A percentile compares a stretch with the other conserved stretches of the same genome.
These are phyloP conservation scores for Pneumocystis murina DNA, from an alignment of 1,139 yeast species.

Conservation along the genomic window DNA sequence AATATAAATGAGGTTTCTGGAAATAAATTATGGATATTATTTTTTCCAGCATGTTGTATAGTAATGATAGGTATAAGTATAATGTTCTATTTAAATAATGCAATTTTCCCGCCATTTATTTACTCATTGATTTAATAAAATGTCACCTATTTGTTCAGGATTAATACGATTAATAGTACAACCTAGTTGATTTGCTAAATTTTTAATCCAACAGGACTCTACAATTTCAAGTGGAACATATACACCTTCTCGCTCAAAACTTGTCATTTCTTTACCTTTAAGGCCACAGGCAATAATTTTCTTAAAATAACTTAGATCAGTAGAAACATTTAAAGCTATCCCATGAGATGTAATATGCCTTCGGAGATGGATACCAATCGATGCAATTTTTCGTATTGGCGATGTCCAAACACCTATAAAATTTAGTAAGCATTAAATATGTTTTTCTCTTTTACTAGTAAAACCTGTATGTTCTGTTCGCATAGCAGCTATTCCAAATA, in stretches of 20 bases:
- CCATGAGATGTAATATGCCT: slow-evolving; percentile 84
- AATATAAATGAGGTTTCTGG: too few species aligned
- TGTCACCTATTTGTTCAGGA: background rate
- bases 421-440: background rate
- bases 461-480: slow-evolving; percentile 61
- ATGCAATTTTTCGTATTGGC: slow-evolving; percentile 51
- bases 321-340: slow-evolving; percentile 59
- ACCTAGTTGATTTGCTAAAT: background rate
- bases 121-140: background rate
- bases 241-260: slow-evolving; percentile 22
- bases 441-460: slow-evolving; percentile 3
- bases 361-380: slow-evolving; percentile 78
- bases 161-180: background rate
- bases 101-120: background rate
- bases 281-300: slow-evolving; percentile 75
- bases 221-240: background rate
- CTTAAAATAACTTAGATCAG: slow-evolving; percentile 60
- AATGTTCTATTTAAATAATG: background rate
- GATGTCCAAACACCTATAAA: slow-evolving; percentile 45
- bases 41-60: background rate
- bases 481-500: slow-evolving; percentile 33
- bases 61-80: background rate
- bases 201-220: background rate
- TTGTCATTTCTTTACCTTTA: slow-evolving; percentile 43
- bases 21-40: background rate